phyloP scores from a whole-genome alignment of 1,139 yeast species.

The Scheffersomyces quercinus region DNA sequence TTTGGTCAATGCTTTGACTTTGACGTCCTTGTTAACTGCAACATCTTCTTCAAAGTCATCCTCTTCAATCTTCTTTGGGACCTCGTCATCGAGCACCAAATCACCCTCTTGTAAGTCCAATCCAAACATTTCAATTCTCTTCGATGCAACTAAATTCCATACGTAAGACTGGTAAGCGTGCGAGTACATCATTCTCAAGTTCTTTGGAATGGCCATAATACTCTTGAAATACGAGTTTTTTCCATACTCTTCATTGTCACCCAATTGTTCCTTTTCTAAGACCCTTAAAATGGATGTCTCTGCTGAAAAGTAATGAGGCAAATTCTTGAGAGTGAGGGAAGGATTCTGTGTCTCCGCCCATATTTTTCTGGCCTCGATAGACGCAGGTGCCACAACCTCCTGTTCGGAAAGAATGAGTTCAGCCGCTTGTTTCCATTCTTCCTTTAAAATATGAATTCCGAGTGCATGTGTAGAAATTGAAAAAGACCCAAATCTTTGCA shows the following conservation, averaged over 20 bases:
- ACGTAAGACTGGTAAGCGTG: constrained; percentile 96
- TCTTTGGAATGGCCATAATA: constrained; percentile 90
- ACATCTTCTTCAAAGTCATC: constrained; percentile 66
- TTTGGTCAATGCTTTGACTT: constrained; percentile 71
- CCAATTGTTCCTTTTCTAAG: constrained; percentile 47
- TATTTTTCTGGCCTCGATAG: constrained; percentile 74
- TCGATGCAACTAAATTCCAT: constrained; percentile 88
- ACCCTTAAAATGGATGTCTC: constrained; percentile 71
- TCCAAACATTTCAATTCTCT: constrained; percentile 73
- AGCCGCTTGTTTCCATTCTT: constrained; percentile 79
- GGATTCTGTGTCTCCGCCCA: constrained; percentile 83
- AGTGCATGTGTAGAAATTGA: constrained; percentile 86
- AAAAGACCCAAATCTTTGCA: constrained; percentile 97
- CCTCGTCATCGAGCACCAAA: constrained; percentile 53
- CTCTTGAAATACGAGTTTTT: constrained; percentile 67
- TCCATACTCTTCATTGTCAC: constrained; percentile 47
- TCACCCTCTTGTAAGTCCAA: constrained; percentile 77
- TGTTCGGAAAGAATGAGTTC: constrained; percentile 82
- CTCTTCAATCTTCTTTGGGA: constrained; percentile 32
- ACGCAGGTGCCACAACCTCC: constrained; percentile 78
- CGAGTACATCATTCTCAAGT: constrained; percentile 89
- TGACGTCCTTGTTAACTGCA: constrained; percentile 49
- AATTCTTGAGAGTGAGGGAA: constrained; percentile 57
- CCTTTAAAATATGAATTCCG: constrained; percentile 70
- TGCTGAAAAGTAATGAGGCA: constrained; percentile 89